phyloP scores from a whole-genome alignment of 768 basidiomycete genomes.

The Paxillus rubicundulus region DNA sequence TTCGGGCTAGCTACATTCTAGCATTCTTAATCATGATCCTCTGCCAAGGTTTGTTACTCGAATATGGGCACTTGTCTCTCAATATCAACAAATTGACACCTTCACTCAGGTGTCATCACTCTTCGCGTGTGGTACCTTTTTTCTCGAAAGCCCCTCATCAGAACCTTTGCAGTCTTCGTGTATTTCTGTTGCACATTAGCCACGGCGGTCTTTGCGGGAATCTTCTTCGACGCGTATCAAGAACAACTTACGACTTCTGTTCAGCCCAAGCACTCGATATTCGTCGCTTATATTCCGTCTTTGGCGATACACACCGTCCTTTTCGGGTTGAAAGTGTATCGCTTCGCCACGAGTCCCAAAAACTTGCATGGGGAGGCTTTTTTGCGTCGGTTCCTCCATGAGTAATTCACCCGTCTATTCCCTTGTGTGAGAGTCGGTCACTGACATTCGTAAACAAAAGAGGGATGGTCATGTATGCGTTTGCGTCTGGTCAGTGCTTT shows the following conservation, averaged over 20 bases:
- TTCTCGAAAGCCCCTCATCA: neutral
- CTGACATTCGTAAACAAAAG: neutral
- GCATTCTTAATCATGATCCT: neutral
- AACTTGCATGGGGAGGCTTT: neutral
- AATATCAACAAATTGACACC: neutral
- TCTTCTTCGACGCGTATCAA: neutral
- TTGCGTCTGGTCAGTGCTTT: conserved; percentile 6
- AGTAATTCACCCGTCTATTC: neutral
- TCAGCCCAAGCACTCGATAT: neutral
- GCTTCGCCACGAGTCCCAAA: conserved; percentile 1
- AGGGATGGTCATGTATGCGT: conserved; percentile 9
- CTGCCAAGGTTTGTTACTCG: conserved; percentile 5
- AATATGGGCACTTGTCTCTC: neutral
- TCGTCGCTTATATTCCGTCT: neutral
- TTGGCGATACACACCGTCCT: conserved; percentile 3
- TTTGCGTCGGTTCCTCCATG: conserved; percentile 3
- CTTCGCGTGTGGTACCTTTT: conserved; percentile 12
- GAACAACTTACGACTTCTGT: neutral
- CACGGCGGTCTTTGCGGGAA: neutral
- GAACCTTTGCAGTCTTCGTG: neutral
- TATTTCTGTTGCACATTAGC: neutral
- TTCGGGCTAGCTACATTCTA: neutral
- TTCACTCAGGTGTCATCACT: conserved; percentile 3
- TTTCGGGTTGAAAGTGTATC: conserved; percentile 7
- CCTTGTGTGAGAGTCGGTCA: neutral